A percentile compares a stretch with the other conserved stretches of the same genome.
phyloP scores from a whole-genome alignment of 177 flowering plant genomes.

The Tripterygium wilfordii region DNA sequence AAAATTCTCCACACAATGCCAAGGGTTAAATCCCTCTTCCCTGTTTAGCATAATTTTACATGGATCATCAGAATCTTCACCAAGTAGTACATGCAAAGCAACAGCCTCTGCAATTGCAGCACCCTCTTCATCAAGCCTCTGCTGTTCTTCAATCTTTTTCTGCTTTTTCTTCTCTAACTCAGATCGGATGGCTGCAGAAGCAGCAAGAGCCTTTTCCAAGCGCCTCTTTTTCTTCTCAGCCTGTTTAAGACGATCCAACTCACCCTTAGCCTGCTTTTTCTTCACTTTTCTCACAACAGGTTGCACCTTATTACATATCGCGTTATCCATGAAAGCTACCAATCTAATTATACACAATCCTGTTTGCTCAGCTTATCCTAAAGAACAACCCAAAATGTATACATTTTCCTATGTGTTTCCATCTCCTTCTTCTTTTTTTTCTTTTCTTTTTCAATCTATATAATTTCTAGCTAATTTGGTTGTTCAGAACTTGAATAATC shows the following conservation, averaged over 20 bases:
- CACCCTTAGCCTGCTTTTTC: slow-evolving; percentile 92
- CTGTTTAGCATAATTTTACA: slow-evolving; percentile 39
- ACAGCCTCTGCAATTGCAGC: slow-evolving; percentile 98
- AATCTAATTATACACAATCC: slow-evolving; percentile 14
- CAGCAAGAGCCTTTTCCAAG: slow-evolving; percentile 94
- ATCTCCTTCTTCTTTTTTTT: slow-evolving; percentile 4
- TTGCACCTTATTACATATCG: slow-evolving; percentile 47
- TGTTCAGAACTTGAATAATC: slow-evolving; percentile 15
- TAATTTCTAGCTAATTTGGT: slow-evolving; percentile 14
- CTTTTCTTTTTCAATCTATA: slow-evolving; percentile 12
- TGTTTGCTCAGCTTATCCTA: slow-evolving; percentile 16
- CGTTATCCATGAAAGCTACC: slow-evolving; percentile 30
- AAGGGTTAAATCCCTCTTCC: slow-evolving; percentile 36
- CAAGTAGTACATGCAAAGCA: slow-evolving; percentile 85
- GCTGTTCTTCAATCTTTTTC: slow-evolving; percentile 87
- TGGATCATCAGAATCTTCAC: slow-evolving; percentile 77
- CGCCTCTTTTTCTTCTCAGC: slow-evolving; percentile 97
- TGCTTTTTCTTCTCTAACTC: slow-evolving; percentile 96
- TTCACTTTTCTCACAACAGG: slow-evolving; percentile 65
- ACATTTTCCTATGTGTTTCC: slow-evolving; percentile 25
- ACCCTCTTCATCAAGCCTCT: slow-evolving; percentile 96
- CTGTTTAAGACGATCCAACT: slow-evolving; percentile 84
- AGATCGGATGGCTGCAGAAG: slow-evolving; percentile 90
- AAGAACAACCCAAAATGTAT: slow-evolving; percentile 25
- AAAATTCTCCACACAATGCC: slow-evolving; percentile 39